Conservation (phyloP, 2,329 filamentous ascomycete genomes). For the Sclerotinia nivalis region DNA sequence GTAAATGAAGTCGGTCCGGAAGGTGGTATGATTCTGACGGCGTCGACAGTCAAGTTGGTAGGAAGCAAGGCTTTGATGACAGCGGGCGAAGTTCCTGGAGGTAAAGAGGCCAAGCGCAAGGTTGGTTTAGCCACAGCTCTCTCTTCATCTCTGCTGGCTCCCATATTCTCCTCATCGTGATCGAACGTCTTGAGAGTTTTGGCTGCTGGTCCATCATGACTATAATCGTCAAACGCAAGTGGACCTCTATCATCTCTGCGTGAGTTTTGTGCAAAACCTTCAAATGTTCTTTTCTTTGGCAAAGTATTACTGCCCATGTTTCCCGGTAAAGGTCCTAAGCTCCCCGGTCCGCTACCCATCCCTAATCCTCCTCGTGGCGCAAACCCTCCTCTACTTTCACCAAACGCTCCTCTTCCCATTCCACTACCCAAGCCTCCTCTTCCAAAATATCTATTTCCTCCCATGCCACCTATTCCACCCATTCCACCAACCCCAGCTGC, state of each 20-base stretch:
- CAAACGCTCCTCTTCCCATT: conserved; percentile 39
- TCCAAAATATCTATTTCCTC: conserved; percentile 34
- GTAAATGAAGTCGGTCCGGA: conserved; percentile 50
- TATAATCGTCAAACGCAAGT: conserved; percentile 41
- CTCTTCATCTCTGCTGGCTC: conserved; percentile 52
- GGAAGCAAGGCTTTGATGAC: conserved; percentile 61
- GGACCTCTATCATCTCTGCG: conserved; percentile 41
- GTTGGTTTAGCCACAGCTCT: conserved; percentile 61
- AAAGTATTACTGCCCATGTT: conserved; percentile 43
- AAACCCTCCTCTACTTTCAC: conserved; percentile 39
- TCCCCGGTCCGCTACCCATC: conserved; percentile 58
- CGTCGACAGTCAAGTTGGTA: conserved; percentile 64
- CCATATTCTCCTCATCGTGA: conserved; percentile 45
- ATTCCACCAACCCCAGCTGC: conserved; percentile 26
- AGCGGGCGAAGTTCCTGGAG: conserved; percentile 59
- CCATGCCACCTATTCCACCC: conserved; percentile 34
- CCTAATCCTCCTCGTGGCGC: conserved; percentile 12
- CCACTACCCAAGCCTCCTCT: conserved; percentile 32
- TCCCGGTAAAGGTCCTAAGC: conserved; percentile 55
- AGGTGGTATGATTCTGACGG: conserved; percentile 68
- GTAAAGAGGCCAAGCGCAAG: conserved; percentile 60
- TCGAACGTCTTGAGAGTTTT: conserved; percentile 41
- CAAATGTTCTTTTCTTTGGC: conserved; percentile 55
- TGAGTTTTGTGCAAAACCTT: conserved; percentile 45
- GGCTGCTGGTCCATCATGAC: conserved; percentile 33